phyloP scores from a whole-genome alignment of 129 eudicot species.

The Rutidosis leptorrhynchoides region DNA sequence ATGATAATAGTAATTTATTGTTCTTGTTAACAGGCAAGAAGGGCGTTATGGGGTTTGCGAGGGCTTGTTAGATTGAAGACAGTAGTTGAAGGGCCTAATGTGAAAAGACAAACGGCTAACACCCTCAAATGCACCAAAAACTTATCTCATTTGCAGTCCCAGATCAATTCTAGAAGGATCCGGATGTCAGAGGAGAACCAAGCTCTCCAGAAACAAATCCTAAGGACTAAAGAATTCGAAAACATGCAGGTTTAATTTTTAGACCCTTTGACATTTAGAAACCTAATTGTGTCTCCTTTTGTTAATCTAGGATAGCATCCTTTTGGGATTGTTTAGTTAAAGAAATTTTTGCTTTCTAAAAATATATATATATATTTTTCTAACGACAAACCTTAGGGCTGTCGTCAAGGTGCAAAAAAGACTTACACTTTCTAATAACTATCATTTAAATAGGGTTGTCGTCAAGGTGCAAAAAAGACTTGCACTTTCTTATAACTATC shows the following conservation, averaged over 20 bases:
- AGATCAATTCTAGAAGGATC: constrained; percentile 62
- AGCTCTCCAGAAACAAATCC: constrained; percentile 72
- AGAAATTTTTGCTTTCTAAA: background rate
- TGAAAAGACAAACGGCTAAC: constrained; percentile 69
- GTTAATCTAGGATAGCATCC: background rate
- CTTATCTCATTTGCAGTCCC: constrained; percentile 70
- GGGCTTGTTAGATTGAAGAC: constrained; percentile 81
- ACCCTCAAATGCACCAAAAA: constrained; percentile 74
- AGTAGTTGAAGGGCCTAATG: constrained; percentile 65
- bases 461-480: no score
- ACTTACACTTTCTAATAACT: no score
- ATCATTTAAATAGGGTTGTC: no score
- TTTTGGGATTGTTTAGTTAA: background rate
- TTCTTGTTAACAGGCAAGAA: constrained; percentile 57
- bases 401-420: no score
- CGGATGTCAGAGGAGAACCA: constrained; percentile 80
- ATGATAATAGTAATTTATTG: background rate
- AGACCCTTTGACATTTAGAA: background rate
- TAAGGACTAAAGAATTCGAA: constrained; percentile 66
- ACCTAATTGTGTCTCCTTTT: background rate
- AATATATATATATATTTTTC: background rate
- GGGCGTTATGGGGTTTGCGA: constrained; percentile 67
- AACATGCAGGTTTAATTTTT: constrained; percentile 44
- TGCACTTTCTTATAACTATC: no score
- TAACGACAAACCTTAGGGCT: no score